Conservation (phyloP, 2,329 filamentous ascomycete genomes). For the Diaporthe vaccinii region DNA sequence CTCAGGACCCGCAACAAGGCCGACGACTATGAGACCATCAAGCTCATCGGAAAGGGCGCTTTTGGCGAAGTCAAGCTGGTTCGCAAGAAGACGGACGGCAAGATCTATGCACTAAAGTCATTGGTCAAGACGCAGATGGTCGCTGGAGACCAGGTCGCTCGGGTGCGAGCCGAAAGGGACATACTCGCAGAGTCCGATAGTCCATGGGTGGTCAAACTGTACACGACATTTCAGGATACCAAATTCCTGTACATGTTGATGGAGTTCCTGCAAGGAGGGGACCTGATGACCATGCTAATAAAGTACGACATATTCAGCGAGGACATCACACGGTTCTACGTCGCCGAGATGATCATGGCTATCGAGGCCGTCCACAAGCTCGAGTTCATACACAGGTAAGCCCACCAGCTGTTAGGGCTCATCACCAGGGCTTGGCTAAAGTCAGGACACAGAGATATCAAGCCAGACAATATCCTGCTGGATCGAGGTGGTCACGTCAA, state of each 20-base stretch:
- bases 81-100: conserved; percentile 80
- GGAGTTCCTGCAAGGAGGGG: conserved; percentile 85
- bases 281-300: conserved; percentile 88
- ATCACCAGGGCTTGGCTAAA: background rate
- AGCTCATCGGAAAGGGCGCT: conserved; percentile 84
- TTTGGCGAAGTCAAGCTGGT: conserved; percentile 86
- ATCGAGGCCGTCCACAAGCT: conserved; percentile 86
- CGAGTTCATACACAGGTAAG: conserved; percentile 81
- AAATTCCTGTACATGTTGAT: conserved; percentile 85
- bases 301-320: conserved; percentile 88
- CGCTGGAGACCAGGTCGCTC: conserved; percentile 83
- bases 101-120: conserved; percentile 84
- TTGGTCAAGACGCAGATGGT: conserved; percentile 86
- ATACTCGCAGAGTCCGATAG: conserved; percentile 85
- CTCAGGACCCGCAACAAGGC: conserved; percentile 78
- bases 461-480: conserved; percentile 84
- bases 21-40: conserved; percentile 80
- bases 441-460: conserved; percentile 73
- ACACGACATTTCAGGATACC: conserved; percentile 83
- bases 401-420: no score
- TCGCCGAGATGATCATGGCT: conserved; percentile 84
- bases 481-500: conserved; percentile 85
- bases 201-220: conserved; percentile 84
- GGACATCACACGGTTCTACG: conserved; percentile 87
- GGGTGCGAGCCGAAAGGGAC: conserved; percentile 84